phyloP scores from a whole-genome alignment of 2,329 filamentous ascomycete genomes.

The Tricladium varicosporioides region DNA sequence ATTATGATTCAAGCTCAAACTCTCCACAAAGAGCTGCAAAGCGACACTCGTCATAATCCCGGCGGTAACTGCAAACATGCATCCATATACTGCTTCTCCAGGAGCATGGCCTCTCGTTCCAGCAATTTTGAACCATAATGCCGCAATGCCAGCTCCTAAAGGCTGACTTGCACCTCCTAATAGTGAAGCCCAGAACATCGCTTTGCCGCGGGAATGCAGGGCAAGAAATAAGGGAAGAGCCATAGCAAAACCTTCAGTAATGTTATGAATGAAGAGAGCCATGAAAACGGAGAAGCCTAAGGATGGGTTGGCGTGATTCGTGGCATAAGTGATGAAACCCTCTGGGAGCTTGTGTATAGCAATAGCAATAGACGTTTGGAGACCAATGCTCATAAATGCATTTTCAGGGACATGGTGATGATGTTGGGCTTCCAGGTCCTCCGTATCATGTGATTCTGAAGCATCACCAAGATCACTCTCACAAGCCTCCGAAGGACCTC shows the following conservation, averaged over 20 bases:
- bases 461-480: neutral
- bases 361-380: constrained; percentile 94
- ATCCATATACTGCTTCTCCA: constrained; percentile 64
- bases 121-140: constrained; percentile 78
- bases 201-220: constrained; percentile 72
- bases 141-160: constrained; percentile 78
- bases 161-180: constrained; percentile 88
- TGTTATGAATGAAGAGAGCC: constrained; percentile 96
- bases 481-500: neutral
- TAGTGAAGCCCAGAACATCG: constrained; percentile 80
- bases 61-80: constrained; percentile 83
- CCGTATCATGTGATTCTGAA: constrained; percentile 13
- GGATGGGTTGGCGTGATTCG: constrained; percentile 89
- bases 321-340: constrained; percentile 87
- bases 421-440: constrained; percentile 46
- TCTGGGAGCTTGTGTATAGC: constrained; percentile 94
- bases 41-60: constrained; percentile 96
- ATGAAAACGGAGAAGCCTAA: constrained; percentile 92
- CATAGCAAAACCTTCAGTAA: constrained; percentile 94
- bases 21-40: constrained; percentile 84
- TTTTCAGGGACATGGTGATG: constrained; percentile 96
- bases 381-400: constrained; percentile 88
- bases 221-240: constrained; percentile 91
- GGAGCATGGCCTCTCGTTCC: constrained; percentile 48
- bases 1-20: constrained; percentile 77